Evolutionary conservation across 495 filamentous ascomycete species (phyloP).

Genomic region (Penicillium riverlandense): DNA sequence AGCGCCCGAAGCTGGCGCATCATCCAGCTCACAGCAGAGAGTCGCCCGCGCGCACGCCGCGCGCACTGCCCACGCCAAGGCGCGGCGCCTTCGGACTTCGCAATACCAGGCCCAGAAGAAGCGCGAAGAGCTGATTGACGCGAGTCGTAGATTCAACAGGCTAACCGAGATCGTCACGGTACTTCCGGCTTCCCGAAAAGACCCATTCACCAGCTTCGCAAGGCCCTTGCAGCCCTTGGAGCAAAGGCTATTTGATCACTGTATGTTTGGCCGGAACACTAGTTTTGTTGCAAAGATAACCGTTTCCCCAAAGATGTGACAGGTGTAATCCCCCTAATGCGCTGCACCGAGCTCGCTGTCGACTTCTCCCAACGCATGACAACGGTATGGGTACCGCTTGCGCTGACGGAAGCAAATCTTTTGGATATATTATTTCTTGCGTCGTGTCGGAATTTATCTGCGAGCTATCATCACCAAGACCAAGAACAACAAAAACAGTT

Average conservation of each 20-base stretch:
- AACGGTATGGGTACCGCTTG: constrained; percentile 3
- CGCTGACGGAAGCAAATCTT: constrained; percentile 2
- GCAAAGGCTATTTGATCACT: constrained; percentile 9
- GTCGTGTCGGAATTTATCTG: constrained; percentile 5
- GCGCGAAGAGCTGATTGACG: background rate
- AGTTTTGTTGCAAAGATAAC: background rate
- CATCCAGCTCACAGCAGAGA: constrained; percentile 16
- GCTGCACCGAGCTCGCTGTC: constrained; percentile 5
- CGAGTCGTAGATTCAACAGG: background rate
- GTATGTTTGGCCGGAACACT: background rate
- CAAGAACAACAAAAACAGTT: background rate
- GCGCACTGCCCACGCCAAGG: constrained; percentile 14
- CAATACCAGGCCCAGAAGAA: constrained; percentile 15
- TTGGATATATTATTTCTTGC: constrained; percentile 6
- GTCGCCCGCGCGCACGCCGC: constrained; percentile 15
- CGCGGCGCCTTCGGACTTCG: constrained; percentile 10
- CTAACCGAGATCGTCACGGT: background rate
- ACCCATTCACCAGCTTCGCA: constrained; percentile 9
- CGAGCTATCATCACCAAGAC: background rate
- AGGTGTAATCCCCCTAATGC: constrained; percentile 12
- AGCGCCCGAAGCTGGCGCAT: constrained; percentile 14
- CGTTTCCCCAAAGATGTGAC: constrained; percentile 1
- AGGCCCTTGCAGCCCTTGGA: constrained; percentile 3
- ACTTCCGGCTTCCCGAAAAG: constrained; percentile 2
- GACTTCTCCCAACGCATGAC: constrained; percentile 7